A percentile compares a stretch with the other conserved stretches of the same genome.
These are phyloP conservation scores for Botrytis pseudocinerea DNA, from an alignment of 2,329 filamentous ascomycete genomes.

Conservation along the genomic window DNA sequence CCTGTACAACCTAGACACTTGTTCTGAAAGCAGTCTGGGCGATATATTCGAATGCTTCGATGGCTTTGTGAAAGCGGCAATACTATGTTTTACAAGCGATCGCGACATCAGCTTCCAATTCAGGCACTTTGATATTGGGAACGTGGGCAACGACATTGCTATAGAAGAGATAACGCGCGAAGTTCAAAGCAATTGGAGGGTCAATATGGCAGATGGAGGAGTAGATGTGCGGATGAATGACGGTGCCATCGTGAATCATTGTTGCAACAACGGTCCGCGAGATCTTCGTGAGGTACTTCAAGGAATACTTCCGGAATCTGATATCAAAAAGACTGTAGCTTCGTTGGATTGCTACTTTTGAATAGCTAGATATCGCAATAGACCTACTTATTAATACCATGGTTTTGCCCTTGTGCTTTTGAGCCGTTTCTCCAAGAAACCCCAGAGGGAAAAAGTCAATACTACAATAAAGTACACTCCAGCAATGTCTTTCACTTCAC, in stretches of 20 bases:
- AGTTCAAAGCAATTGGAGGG: slow-evolving; percentile 19
- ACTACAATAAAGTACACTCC: neutral
- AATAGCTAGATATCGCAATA: slow-evolving; percentile 3
- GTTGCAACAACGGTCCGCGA: slow-evolving; percentile 9
- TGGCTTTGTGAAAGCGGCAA: slow-evolving; percentile 10
- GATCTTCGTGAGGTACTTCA: slow-evolving; percentile 14
- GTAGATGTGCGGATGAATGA: slow-evolving; percentile 14
- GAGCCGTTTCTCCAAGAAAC: neutral
- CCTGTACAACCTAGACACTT: slow-evolving; percentile 1
- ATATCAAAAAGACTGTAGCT: neutral
- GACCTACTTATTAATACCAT: neutral
- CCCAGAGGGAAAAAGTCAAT: neutral
- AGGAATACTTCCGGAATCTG: neutral
- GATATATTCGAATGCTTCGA: slow-evolving; percentile 11
- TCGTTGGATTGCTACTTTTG: slow-evolving; percentile 19
- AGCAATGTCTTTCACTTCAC: neutral
- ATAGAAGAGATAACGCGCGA: slow-evolving; percentile 16
- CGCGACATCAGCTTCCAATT: slow-evolving; percentile 5
- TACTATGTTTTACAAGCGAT: neutral
- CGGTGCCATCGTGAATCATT: slow-evolving; percentile 5
- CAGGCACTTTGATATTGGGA: slow-evolving; percentile 11
- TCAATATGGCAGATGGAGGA: neutral
- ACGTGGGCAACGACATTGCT: slow-evolving; percentile 16
- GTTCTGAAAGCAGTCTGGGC: neutral
- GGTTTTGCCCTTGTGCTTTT: neutral